phyloP scores from a whole-genome alignment of 306 rosid genomes.

The Malus asiatica region DNA sequence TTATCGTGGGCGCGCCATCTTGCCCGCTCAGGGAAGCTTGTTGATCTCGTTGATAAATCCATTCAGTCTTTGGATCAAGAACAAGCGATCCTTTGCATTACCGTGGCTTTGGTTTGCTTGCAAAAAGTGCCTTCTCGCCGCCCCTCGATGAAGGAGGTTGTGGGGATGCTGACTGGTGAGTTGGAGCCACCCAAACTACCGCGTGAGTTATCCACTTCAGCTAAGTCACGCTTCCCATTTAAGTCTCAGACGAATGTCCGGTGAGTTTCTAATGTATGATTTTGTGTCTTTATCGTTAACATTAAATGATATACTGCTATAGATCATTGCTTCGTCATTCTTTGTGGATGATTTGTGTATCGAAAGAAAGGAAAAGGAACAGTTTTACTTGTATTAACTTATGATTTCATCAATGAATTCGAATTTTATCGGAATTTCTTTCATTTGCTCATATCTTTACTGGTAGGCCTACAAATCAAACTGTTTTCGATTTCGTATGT shows the following conservation, averaged over 20 bases:
- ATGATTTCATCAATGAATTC: background rate
- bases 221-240: slow-evolving; percentile 58
- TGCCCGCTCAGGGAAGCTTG: slow-evolving; percentile 73
- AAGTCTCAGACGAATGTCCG: slow-evolving; percentile 46
- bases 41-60: slow-evolving; percentile 73
- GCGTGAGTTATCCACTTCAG: slow-evolving; percentile 60
- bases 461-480: slow-evolving; percentile 21
- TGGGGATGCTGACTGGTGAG: slow-evolving; percentile 69
- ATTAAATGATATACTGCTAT: slow-evolving; percentile 15
- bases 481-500: background rate
- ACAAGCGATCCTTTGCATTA: slow-evolving; percentile 78
- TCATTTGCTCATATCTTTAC: slow-evolving; percentile 11
- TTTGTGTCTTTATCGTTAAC: background rate
- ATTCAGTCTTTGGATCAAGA: slow-evolving; percentile 49
- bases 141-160: slow-evolving; percentile 82
- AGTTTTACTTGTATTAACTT: background rate
- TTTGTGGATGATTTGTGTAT: slow-evolving; percentile 20
- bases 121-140: slow-evolving; percentile 69
- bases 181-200: slow-evolving; percentile 68
- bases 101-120: slow-evolving; percentile 73
- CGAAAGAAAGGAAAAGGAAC: slow-evolving; percentile 4
- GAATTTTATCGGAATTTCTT: background rate
- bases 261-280: slow-evolving; percentile 32
- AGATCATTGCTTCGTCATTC: slow-evolving; percentile 18
- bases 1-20: slow-evolving; percentile 88